These are phyloP conservation scores for Meredithiella fracta DNA, from an alignment of 2,329 filamentous ascomycete genomes.

Conservation along the genomic window DNA sequence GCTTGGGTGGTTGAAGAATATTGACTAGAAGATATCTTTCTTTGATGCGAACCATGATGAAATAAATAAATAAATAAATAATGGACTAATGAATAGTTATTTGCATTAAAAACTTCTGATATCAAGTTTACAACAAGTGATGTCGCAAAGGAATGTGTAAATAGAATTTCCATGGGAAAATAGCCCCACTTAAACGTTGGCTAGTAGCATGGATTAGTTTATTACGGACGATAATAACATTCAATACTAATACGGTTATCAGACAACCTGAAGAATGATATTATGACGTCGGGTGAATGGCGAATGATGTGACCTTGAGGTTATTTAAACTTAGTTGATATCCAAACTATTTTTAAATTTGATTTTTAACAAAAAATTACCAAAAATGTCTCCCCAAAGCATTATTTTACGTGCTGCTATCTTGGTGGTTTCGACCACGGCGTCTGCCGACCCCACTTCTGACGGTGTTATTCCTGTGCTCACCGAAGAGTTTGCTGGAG, in stretches of 20 bases:
- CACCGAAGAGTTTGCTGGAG: conserved; percentile 24
- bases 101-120: neutral
- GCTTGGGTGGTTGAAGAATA: conserved; percentile 63
- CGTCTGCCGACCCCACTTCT: conserved; percentile 57
- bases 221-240: neutral
- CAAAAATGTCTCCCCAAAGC: neutral
- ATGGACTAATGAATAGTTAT: neutral
- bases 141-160: neutral
- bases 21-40: conserved; percentile 91
- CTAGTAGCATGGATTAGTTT: neutral
- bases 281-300: neutral
- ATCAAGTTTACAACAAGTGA: neutral
- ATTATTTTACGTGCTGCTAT: conserved; percentile 40
- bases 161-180: conserved; percentile 6
- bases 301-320: neutral
- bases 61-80: neutral
- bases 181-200: conserved; percentile 5
- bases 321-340: neutral
- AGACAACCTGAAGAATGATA: neutral
- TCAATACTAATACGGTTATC: neutral
- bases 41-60: conserved; percentile 76
- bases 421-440: conserved; percentile 82
- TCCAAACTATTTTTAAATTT: neutral
- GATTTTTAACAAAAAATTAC: neutral
- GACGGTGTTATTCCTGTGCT: conserved; percentile 65